Evolutionary conservation across 306 rosid species (phyloP), one percentile per base, ranked within the genome.

Genomic region (Casuarina glauca): DNA sequence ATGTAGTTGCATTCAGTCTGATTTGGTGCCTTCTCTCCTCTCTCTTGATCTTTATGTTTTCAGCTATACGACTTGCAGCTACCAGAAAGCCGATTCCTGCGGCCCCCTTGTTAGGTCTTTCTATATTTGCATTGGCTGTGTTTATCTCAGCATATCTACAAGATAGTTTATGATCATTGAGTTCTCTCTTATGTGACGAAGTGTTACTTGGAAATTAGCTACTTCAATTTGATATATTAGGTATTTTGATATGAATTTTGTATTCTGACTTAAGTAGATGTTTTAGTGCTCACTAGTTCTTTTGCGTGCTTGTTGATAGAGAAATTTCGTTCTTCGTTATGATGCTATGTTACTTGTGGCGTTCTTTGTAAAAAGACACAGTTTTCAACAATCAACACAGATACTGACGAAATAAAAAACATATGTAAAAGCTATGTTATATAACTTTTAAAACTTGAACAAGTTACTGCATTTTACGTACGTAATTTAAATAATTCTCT

Each of bases 61-160:
- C 83, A 74, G 75, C 75, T 19, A 80, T 68, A 36, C 61, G 79
- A 68, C 46, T 80, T 52, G 76, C 64, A 48, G 75, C 83, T 38
- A 80, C 83, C 19, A 43, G 46, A 58, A 80, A 80, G 63, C n/a
- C 74, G 4, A 46, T 49, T 55, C 79, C 72, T 67, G 79, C 79
- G 15, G 64, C 75, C 75, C 75, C 79, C 38, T 74, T 80, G 44
- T 38, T 80, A 13, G 79, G 53, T 39, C 79, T 80, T 38, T 80
- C 83, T 60, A 9, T 74, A 8, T 35, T 74, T 73, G 79, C 83
- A 4, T 39, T 74, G 63, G 70, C 79, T 55, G 60, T 74, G 69
- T 80, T 80, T 55, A 8, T 74, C 52, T 32, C 74, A 38, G 75
- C 79, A 36, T 80, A 74, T 48, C 55, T 80, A 3, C 79, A 55